Conservation (phyloP, 2,329 filamentous ascomycete genomes). For the Colletotrichum destructivum region DNA sequence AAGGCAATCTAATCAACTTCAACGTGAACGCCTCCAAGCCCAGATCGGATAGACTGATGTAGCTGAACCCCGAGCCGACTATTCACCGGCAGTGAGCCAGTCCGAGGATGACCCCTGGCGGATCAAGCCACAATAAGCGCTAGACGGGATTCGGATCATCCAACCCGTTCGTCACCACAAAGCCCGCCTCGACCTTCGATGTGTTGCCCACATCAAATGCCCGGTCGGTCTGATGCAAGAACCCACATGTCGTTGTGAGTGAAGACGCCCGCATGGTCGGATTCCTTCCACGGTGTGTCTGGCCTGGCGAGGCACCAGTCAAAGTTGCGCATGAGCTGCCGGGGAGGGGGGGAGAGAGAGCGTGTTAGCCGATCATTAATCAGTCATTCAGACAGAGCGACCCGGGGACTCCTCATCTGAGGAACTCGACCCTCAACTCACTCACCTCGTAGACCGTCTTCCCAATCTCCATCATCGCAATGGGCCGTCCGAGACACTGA, state of each 20-base stretch:
- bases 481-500: conserved; percentile 61
- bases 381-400: too few species aligned
- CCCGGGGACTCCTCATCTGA: too few species aligned
- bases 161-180: neutral
- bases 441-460: conserved; percentile 64
- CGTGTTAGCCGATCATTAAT: neutral
- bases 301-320: conserved; percentile 43
- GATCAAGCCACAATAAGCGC: neutral
- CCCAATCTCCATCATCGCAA: conserved; percentile 64
- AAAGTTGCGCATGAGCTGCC: conserved; percentile 41
- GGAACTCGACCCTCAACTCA: conserved; percentile 28
- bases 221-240: conserved; percentile 29
- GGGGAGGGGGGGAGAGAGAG: neutral
- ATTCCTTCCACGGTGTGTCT: conserved; percentile 38
- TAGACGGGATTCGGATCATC: neutral
- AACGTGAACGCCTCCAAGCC: neutral
- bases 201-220: neutral
- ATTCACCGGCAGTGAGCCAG: neutral
- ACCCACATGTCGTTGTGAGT: conserved; percentile 41
- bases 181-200: neutral
- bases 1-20: neutral
- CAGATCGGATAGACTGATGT: neutral
- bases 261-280: conserved; percentile 36
- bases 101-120: neutral
- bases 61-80: neutral